Percentiles rank a stretch among this genome's conserved stretches.
Conservation (phyloP, 164 flowering plant species). For the Magnolia officinalis region DNA sequence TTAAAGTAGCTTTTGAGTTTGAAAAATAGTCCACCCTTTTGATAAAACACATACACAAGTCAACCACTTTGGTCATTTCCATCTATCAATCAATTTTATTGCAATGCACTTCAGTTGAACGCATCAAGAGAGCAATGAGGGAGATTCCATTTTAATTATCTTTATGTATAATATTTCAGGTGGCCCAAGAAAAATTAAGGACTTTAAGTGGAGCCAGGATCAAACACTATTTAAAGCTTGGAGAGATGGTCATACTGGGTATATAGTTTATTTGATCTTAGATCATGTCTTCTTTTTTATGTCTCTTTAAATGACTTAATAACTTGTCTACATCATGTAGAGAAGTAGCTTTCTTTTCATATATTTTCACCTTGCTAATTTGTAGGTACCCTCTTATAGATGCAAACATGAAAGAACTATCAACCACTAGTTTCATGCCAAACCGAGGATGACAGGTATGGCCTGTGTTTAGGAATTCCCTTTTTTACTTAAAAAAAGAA, state of each 20-base stretch:
- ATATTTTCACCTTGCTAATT: too few species aligned
- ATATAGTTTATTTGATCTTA: conserved; percentile 1
- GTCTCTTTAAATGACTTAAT: neutral
- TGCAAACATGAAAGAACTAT: conserved; percentile 87
- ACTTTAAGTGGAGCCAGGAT: conserved; percentile 73
- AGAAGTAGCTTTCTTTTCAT: conserved; percentile 9
- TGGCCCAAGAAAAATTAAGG: conserved; percentile 68
- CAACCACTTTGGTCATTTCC: neutral
- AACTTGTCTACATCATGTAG: neutral
- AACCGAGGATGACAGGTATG: too few species aligned
- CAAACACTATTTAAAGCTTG: conserved; percentile 61
- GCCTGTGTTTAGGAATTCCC: too few species aligned
- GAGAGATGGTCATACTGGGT: conserved; percentile 91
- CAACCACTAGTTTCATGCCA: conserved; percentile 79
- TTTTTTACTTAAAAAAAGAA: too few species aligned
- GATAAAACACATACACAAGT: neutral
- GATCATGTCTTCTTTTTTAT: neutral
- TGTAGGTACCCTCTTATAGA: conserved; percentile 51
- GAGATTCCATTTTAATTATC: neutral
- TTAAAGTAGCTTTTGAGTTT: too few species aligned
- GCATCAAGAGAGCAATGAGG: too few species aligned
- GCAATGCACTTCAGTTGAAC: too few species aligned
- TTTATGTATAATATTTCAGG: conserved; percentile 31
- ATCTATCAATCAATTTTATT: too few species aligned
- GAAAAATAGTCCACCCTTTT: neutral